Conservation (phyloP, 179 eudicot genomes). For the Heliamphora pulchella region DNA sequence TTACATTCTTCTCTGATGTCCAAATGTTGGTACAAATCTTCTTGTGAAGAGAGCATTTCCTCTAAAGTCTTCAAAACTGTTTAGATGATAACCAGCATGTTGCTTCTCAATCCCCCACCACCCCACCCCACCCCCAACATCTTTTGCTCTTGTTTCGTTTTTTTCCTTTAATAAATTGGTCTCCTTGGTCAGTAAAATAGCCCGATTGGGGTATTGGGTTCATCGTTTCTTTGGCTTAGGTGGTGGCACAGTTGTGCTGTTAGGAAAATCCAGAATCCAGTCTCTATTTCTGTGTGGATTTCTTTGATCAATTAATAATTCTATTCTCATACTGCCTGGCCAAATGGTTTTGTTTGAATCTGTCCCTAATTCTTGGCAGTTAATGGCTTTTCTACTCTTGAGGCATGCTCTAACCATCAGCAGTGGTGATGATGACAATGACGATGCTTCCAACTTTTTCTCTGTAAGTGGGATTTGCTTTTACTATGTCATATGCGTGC, state of each 20-base stretch:
- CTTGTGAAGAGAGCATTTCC: slow-evolving; percentile 1
- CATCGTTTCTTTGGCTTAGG: neutral
- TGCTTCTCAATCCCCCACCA: too few relatives aligned
- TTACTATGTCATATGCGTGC: slow-evolving; percentile 1
- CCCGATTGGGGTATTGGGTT: neutral
- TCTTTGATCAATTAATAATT: neutral
- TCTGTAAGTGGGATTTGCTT: slow-evolving; percentile 45
- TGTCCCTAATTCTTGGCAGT: slow-evolving; percentile 33
- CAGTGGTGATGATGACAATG: slow-evolving; percentile 58
- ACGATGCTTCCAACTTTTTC: slow-evolving; percentile 66
- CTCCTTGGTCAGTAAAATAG: neutral
- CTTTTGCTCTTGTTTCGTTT: neutral
- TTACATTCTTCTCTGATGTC: neutral
- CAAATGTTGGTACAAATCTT: too few relatives aligned
- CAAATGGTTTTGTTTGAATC: neutral
- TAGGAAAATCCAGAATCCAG: neutral
- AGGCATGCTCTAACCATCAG: slow-evolving; percentile 70
- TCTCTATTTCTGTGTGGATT: neutral
- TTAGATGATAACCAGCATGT: neutral
- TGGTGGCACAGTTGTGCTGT: neutral
- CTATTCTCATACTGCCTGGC: neutral
- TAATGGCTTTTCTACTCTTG: slow-evolving; percentile 71
- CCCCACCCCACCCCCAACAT: neutral
- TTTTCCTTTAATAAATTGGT: neutral
- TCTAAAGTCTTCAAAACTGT: neutral